Base-by-base conservation (phyloP, 306 rosid genomes). In the Crataegus laevigata region DNA sequence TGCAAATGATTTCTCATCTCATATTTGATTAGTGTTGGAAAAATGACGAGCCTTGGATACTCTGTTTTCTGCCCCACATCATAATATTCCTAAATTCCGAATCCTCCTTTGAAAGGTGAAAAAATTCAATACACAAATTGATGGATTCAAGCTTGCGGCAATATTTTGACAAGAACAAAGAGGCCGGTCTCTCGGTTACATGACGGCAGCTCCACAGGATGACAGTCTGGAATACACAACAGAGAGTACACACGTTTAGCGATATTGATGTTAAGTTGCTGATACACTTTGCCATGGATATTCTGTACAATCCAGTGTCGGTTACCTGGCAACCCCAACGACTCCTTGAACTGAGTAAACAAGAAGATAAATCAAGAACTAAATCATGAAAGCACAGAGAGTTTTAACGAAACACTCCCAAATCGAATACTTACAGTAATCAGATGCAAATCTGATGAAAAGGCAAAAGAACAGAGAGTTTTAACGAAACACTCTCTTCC, bases 161-260 rank as follows among this genome's bases (percentile, higher is more conserved):
- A 76, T 88, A 86, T 71, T 83, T 89, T 66, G n/a, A 92, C 96
- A 7, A 94, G 79, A 24, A 71, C 85, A 51, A 83, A 73, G 66
- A 94, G 96, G 17, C 99, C 99, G 2, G 45, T 79, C 88, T 79
- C 88, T 88, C 91, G 0, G 96, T 92, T 57, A 94, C 93, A 25
- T 94, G 97, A 29, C 88, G 93, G 79, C 99, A 92, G 80, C 99
- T 90, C 97, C 99, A 92, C 32, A 94, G 88, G 64, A 89, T 90
- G 74, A 90, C 82, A 29, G 91, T 87, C 97, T 94, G 88, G 57
- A 78, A 79, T 66, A 63, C 45, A 81, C 69, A 54, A 74, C 12
- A 73, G 59, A 19, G 8, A 47, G 54, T 38, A 54, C 62, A 25
- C 17, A 29, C 1, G 68, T 58, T 72, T 38, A 71, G 62, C 28